Evolutionary conservation across 257 asterid species (phyloP).

Genomic region (Solanum ossicruentum): DNA sequence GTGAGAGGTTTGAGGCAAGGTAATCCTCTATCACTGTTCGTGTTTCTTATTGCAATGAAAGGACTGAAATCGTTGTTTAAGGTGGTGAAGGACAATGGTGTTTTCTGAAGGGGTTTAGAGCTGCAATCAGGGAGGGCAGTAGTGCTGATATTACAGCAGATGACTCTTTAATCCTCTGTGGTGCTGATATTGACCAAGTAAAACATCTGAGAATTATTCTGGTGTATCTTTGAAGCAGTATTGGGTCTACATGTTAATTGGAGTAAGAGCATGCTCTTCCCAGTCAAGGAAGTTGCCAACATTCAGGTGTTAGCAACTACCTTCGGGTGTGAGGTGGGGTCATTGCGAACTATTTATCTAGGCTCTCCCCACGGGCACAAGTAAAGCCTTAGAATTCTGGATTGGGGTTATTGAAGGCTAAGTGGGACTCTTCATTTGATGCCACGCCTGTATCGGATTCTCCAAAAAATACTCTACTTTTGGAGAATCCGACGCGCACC

Average conservation of each 20-base stretch:
- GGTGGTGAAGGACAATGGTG: not conserved
- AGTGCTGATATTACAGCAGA: not conserved
- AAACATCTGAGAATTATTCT: not conserved
- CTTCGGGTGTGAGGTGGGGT: not conserved
- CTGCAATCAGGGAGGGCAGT: not conserved
- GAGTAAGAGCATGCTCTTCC: not conserved
- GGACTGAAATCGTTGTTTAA: not conserved
- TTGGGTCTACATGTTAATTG: not conserved
- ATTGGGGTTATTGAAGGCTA: not conserved
- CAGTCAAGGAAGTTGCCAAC: not conserved
- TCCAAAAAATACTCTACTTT: no score
- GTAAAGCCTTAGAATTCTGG: not conserved
- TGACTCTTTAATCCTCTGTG: not conserved
- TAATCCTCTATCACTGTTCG: not conserved
- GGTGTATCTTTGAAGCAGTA: not conserved
- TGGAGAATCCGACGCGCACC: no score
- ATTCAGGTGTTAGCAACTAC: not conserved
- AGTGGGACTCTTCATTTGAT: no score
- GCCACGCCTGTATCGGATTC: no score
- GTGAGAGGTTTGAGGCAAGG: not conserved
- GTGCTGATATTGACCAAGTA: not conserved
- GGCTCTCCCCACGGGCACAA: not conserved
- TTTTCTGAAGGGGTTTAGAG: not conserved
- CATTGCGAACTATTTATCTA: not conserved
- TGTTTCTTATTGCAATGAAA: not conserved